Evolutionary conservation across 2,329 filamentous ascomycete species (phyloP).

Genomic region (Talaromyces sp.): DNA sequence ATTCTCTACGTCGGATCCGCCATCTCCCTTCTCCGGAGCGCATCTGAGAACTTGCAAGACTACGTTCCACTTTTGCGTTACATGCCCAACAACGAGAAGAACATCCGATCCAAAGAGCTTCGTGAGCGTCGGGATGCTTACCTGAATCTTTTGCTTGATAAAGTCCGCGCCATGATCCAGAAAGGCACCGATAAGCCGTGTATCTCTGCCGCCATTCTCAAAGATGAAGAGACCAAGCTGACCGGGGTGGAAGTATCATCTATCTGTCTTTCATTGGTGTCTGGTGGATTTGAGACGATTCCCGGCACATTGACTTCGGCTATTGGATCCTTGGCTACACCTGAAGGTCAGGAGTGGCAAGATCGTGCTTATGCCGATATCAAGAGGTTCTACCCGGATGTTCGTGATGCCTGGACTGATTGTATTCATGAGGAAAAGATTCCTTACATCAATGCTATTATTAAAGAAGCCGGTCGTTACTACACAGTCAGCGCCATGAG

Average conservation of each 20-base stretch:
- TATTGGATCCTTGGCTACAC: slow-evolving; percentile 9
- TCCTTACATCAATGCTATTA: slow-evolving; percentile 68
- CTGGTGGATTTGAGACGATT: slow-evolving; percentile 72
- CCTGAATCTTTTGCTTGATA: slow-evolving; percentile 53
- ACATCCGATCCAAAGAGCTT: slow-evolving; percentile 58
- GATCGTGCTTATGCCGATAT: slow-evolving; percentile 65
- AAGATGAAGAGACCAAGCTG: slow-evolving; percentile 62
- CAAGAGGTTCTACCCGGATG: slow-evolving; percentile 57
- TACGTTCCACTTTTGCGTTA: slow-evolving; percentile 70
- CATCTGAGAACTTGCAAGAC: slow-evolving; percentile 76
- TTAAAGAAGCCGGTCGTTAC: slow-evolving; percentile 70
- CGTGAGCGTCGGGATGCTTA: slow-evolving; percentile 63
- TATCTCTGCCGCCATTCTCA: slow-evolving; percentile 63
- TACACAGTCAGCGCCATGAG: slow-evolving; percentile 73
- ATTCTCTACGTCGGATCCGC: slow-evolving; percentile 71
- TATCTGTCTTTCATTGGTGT: slow-evolving; percentile 72
- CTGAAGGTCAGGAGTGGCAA: slow-evolving; percentile 41
- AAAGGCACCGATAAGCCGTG: slow-evolving; percentile 61
- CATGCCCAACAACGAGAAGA: slow-evolving; percentile 52
- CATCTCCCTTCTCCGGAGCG: slow-evolving; percentile 70
- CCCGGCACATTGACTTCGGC: slow-evolving; percentile 62
- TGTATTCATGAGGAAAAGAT: slow-evolving; percentile 67
- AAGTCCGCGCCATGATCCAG: slow-evolving; percentile 55
- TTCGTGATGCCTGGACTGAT: slow-evolving; percentile 51
- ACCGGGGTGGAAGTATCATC: slow-evolving; percentile 67